Base-by-base conservation (phyloP, 345 rosid genomes). In the Pseudoturritis turrita region DNA sequence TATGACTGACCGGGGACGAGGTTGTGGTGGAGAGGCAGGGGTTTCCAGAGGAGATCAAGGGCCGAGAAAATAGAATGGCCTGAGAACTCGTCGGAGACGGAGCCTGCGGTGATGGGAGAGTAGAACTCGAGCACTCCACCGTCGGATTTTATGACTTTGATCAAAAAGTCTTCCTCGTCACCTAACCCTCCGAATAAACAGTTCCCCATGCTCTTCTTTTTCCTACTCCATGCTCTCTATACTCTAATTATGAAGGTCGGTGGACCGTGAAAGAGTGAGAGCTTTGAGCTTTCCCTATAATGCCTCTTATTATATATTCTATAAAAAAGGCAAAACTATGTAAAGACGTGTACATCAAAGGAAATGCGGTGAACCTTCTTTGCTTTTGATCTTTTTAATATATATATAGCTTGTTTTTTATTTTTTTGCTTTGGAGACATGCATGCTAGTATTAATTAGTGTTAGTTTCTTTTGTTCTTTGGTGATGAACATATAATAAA, bases 111-210 rank as follows among this genome's bases (percentile, higher is more conserved):
- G 25, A 90, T 45, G 13, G 94, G 92, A 3, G 86, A 58, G 46
- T 54, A 51, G 60, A 87, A 81, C 69, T 93, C 88, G 82, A 93
- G 80, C 65, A 86, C 67, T 21, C 83, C 92, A 3, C 96, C 91
- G 68, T 70, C 80, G 1, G 91, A 74, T 50, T 82, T 84, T 12
- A 78, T 65, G 17, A 94, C 87, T 74, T 83, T 84, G 70, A 82
- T 79, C 17, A 81, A 50, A 28, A 39, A 70, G 70, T 51, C 84
- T 18, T 72, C 77, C 12, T 51, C 72, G 17, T 72, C 83, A 41
- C 88, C 89, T 4, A 81, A 63, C 56, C 87, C 96, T 77, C 94
- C 96, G 46, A 90, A 81, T 44, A 93, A 66, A 78, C 98, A 90
- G 73, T 90, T 90, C 10, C 96, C 94, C 98, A 93, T 89, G 65